These are phyloP conservation scores for Clavariopsis aquatica DNA, from an alignment of 495 filamentous ascomycete genomes.

Conservation along the genomic window DNA sequence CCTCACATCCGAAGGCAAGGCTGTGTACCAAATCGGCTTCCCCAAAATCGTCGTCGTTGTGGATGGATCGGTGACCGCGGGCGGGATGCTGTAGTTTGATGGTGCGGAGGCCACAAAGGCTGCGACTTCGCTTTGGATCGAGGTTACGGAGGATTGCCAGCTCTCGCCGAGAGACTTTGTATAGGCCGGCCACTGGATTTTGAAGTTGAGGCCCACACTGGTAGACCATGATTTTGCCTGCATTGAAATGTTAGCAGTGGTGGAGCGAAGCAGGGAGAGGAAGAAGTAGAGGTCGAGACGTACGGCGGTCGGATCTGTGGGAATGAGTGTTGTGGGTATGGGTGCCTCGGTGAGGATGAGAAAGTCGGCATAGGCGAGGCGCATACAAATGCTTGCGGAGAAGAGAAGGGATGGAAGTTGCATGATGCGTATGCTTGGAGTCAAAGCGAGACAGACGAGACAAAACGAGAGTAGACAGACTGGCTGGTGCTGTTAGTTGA, in stretches of 20 bases:
- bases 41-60: background rate
- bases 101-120: slow-evolving; percentile 2
- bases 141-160: background rate
- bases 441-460: background rate
- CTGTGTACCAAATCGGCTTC: slow-evolving; percentile 5
- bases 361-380: background rate
- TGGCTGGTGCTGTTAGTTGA: background rate
- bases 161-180: background rate
- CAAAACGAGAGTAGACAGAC: background rate
- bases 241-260: background rate
- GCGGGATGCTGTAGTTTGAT: slow-evolving; percentile 5
- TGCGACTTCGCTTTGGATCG: background rate
- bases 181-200: background rate
- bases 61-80: background rate
- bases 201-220: background rate
- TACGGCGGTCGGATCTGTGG: background rate
- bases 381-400: background rate
- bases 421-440: background rate
- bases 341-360: background rate
- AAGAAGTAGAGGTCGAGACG: background rate
- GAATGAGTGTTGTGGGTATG: background rate
- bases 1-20: background rate
- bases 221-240: background rate
- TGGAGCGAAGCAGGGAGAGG: background rate
- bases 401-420: background rate